Evolutionary conservation across 2,329 filamentous ascomycete genomes (phyloP).

Genomic region (Apiospora saccharicola): DNA sequence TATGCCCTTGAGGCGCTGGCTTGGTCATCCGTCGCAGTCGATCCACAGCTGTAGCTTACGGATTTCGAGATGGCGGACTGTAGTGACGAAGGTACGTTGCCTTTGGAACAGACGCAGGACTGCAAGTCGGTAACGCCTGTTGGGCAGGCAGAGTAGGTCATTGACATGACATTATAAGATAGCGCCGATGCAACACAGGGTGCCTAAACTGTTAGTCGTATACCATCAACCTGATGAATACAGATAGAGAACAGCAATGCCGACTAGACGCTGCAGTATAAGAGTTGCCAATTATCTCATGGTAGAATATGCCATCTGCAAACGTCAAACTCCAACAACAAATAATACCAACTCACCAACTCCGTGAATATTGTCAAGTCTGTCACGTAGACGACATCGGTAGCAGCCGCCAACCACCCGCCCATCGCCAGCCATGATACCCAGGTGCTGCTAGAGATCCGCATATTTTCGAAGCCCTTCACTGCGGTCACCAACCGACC

Average conservation of each 20-base stretch:
- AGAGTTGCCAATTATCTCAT: background rate
- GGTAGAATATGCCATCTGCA: background rate
- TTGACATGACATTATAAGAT: conserved; percentile 50
- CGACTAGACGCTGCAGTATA: background rate
- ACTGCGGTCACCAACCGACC: background rate
- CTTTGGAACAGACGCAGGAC: conserved; percentile 61
- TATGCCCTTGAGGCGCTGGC: conserved; percentile 55
- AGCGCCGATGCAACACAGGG: conserved; percentile 58
- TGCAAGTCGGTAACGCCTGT: conserved; percentile 54
- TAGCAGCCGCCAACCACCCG: conserved; percentile 31
- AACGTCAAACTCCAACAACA: background rate
- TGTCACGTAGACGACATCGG: conserved; percentile 42
- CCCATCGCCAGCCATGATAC: conserved; percentile 28
- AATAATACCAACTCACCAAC: conserved; percentile 35
- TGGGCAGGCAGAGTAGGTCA: conserved; percentile 53
- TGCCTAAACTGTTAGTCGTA: conserved; percentile 46
- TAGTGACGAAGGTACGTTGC: conserved; percentile 49
- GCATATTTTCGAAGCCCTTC: background rate
- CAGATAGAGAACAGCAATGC: background rate
- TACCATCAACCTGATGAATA: too few species aligned
- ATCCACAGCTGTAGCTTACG: conserved; percentile 53
- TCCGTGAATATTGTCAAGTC: conserved; percentile 42
- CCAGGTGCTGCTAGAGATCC: background rate
- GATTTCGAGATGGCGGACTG: conserved; percentile 47
- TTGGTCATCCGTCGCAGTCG: conserved; percentile 55